phyloP scores from a whole-genome alignment of 441 rosid species.

The Populus hybrid region DNA sequence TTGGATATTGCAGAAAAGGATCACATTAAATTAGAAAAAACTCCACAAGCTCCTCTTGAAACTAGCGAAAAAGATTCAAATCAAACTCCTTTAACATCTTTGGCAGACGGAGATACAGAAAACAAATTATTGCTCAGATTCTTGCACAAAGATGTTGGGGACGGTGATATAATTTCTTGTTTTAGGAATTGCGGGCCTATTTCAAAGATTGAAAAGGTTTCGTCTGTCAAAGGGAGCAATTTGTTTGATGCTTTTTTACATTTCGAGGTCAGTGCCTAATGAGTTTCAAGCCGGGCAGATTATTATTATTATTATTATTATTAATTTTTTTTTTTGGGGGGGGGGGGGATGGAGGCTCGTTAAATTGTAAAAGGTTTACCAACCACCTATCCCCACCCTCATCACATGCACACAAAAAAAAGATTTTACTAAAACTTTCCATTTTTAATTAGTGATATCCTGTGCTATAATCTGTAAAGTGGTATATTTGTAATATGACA shows the following conservation, averaged over 20 bases:
- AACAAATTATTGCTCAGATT: slow-evolving; percentile 31
- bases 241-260: slow-evolving; percentile 28
- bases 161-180: slow-evolving; percentile 7
- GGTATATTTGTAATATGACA: too few species aligned
- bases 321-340: too few species aligned
- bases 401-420: too few species aligned
- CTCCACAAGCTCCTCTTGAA: slow-evolving; percentile 8
- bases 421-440: too few species aligned
- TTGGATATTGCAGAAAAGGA: neutral
- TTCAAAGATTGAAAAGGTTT: slow-evolving; percentile 23
- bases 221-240: slow-evolving; percentile 19
- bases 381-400: too few species aligned
- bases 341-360: too few species aligned
- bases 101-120: slow-evolving; percentile 7
- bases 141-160: slow-evolving; percentile 4
- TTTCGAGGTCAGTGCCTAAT: slow-evolving; percentile 28
- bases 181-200: slow-evolving; percentile 25
- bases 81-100: slow-evolving; percentile 6
- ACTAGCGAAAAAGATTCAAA: slow-evolving; percentile 15
- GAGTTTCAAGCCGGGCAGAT: neutral
- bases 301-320: too few species aligned
- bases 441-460: too few species aligned
- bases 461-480: too few species aligned
- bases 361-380: too few species aligned
- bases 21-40: slow-evolving; percentile 6